Conservation (phyloP, 345 rosid species). For the Euphorbia pulcherrima region DNA sequence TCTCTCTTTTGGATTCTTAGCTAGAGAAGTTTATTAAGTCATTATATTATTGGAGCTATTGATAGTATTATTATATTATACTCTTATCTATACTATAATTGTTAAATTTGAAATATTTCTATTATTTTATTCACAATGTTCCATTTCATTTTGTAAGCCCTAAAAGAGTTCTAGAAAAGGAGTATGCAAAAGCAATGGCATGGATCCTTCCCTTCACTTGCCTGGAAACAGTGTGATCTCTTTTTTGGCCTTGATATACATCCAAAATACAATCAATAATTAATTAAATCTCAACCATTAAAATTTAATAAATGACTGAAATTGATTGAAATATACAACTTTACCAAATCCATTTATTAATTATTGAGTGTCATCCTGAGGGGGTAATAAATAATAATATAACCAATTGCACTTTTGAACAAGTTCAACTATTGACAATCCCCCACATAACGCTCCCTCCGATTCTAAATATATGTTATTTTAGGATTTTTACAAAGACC, state of each 20-base stretch:
- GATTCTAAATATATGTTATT: too few relatives aligned
- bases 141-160: constrained; percentile 34
- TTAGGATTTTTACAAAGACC: too few relatives aligned
- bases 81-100: too few relatives aligned
- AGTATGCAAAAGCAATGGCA: constrained; percentile 78
- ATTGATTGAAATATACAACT: too few relatives aligned
- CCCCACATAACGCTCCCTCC: constrained; percentile 53
- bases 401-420: constrained; percentile 50
- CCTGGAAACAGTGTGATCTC: constrained; percentile 77
- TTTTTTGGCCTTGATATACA: constrained; percentile 54
- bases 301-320: too few relatives aligned
- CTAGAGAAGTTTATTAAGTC: neutral
- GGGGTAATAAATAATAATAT: too few relatives aligned
- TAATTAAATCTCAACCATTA: too few relatives aligned
- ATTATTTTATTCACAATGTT: too few relatives aligned
- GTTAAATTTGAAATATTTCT: neutral
- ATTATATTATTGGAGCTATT: neutral
- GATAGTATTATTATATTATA: neutral
- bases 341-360: too few relatives aligned
- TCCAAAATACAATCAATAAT: neutral
- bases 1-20: neutral
- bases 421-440: constrained; percentile 42
- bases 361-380: too few relatives aligned
- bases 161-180: constrained; percentile 55
- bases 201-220: constrained; percentile 57